Conservation (phyloP, 2,329 filamentous ascomycete genomes). For the Aspergillus novofumigatus region DNA sequence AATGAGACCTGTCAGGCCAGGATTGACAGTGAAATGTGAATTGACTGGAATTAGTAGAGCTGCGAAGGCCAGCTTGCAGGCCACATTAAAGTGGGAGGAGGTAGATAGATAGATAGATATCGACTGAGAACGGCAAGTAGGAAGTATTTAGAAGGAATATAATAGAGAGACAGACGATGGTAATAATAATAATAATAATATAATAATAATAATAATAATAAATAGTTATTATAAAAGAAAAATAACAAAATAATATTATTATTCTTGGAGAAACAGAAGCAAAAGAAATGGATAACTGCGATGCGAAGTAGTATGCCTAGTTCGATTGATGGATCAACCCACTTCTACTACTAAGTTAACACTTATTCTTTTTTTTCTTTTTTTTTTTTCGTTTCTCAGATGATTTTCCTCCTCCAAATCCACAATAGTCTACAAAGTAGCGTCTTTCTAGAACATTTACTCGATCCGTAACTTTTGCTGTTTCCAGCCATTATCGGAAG, state of each 20-base stretch:
- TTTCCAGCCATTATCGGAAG: background rate
- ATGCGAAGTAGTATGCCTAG: background rate
- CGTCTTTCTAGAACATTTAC: background rate
- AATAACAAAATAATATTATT: background rate
- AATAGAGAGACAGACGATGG: background rate
- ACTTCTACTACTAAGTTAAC: background rate
- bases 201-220: too few species aligned
- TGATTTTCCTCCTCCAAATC: background rate
- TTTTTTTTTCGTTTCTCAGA: background rate
- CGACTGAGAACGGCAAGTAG: background rate
- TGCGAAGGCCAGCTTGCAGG: conserved; percentile 24
- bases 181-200: too few species aligned
- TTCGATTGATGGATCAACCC: background rate
- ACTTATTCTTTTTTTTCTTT: background rate
- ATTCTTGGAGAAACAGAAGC: background rate
- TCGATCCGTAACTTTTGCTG: background rate
- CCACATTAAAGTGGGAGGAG: conserved; percentile 1
- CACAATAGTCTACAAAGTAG: background rate
- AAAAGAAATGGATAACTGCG: background rate
- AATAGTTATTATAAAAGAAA: background rate
- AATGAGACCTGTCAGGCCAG: background rate
- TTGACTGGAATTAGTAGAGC: background rate
- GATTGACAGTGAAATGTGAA: background rate
- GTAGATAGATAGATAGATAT: background rate
- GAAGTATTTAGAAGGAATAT: background rate